phyloP scores from a whole-genome alignment of 192 early-diverging fungal genomes.

The Coemansia javaensis region DNA sequence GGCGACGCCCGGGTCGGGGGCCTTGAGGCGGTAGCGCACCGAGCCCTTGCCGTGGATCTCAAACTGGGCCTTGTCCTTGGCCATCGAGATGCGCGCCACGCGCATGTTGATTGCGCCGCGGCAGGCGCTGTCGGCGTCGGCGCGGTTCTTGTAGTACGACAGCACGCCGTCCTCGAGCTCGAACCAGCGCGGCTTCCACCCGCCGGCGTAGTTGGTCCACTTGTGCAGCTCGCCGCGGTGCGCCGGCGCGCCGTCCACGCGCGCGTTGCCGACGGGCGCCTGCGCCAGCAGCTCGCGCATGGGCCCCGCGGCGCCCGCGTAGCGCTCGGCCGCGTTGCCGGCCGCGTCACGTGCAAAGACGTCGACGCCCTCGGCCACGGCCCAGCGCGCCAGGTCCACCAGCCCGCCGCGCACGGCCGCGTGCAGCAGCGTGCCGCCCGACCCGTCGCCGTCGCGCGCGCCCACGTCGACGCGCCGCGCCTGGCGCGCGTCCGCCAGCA shows the following conservation, averaged over 20 bases:
- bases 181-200: constrained; percentile 78
- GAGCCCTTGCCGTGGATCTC: constrained; percentile 75
- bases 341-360: constrained; percentile 64
- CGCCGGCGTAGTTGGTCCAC: constrained; percentile 82
- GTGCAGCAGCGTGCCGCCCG: constrained; percentile 67
- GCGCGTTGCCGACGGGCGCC: constrained; percentile 51
- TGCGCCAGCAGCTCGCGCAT: constrained; percentile 54
- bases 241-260: constrained; percentile 57
- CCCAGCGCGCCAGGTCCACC: constrained; percentile 64
- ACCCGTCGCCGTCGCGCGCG: constrained; percentile 58
- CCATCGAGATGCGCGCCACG: constrained; percentile 62
- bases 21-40: constrained; percentile 66
- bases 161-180: constrained; percentile 73
- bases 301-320: constrained; percentile 38
- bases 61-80: constrained; percentile 68
- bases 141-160: constrained; percentile 78
- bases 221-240: constrained; percentile 59
- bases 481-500: constrained; percentile 54
- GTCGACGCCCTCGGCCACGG: constrained; percentile 69
- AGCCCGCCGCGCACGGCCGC: constrained; percentile 59
- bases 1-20: constrained; percentile 62
- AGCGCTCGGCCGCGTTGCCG: constrained; percentile 50
- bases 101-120: constrained; percentile 75
- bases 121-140: constrained; percentile 69
- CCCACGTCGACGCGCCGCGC: constrained; percentile 64